A percentile compares a stretch with the other conserved stretches of the same genome.
Conservation (phyloP, 2,329 filamentous ascomycete species). For the Talaromyces amestolkiae region DNA sequence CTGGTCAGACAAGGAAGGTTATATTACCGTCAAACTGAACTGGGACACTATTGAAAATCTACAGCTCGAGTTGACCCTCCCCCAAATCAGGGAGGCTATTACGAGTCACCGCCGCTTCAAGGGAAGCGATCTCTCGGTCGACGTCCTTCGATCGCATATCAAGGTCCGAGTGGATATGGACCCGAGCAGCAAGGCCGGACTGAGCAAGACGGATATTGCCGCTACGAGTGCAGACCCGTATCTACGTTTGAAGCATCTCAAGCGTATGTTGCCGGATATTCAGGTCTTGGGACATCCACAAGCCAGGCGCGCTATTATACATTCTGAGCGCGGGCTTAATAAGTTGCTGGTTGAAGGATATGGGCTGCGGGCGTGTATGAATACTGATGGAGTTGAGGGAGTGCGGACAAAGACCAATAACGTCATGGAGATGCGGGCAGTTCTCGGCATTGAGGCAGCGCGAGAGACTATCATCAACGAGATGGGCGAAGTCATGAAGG, state of each 20-base stretch:
- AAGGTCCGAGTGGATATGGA: slow-evolving; percentile 65
- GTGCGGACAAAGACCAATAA: slow-evolving; percentile 74
- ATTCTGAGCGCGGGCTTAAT: slow-evolving; percentile 69
- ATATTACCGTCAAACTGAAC: slow-evolving; percentile 79
- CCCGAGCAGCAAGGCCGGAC: slow-evolving; percentile 32
- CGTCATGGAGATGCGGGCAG: slow-evolving; percentile 81
- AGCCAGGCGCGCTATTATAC: slow-evolving; percentile 81
- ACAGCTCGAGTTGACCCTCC: slow-evolving; percentile 72
- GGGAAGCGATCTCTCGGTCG: slow-evolving; percentile 62
- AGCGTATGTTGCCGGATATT: slow-evolving; percentile 76
- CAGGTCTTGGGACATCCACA: slow-evolving; percentile 87
- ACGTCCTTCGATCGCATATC: slow-evolving; percentile 54
- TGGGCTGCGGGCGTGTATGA: slow-evolving; percentile 85
- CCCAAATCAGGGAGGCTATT: slow-evolving; percentile 75
- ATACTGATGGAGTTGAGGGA: slow-evolving; percentile 84
- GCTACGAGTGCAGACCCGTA: slow-evolving; percentile 46
- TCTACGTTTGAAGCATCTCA: slow-evolving; percentile 75
- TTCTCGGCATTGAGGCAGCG: slow-evolving; percentile 93
- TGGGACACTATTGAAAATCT: slow-evolving; percentile 73
- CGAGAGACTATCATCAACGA: slow-evolving; percentile 84
- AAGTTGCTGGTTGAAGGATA: slow-evolving; percentile 91
- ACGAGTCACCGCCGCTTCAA: slow-evolving; percentile 75
- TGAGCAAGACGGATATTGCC: slow-evolving; percentile 44
- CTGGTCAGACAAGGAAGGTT: slow-evolving; percentile 74
- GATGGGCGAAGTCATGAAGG: slow-evolving; percentile 83